A percentile compares a stretch with the other conserved stretches of the same genome.
phyloP scores from a whole-genome alignment of 2,329 filamentous ascomycete species.

The Stemphylium lycopersici region DNA sequence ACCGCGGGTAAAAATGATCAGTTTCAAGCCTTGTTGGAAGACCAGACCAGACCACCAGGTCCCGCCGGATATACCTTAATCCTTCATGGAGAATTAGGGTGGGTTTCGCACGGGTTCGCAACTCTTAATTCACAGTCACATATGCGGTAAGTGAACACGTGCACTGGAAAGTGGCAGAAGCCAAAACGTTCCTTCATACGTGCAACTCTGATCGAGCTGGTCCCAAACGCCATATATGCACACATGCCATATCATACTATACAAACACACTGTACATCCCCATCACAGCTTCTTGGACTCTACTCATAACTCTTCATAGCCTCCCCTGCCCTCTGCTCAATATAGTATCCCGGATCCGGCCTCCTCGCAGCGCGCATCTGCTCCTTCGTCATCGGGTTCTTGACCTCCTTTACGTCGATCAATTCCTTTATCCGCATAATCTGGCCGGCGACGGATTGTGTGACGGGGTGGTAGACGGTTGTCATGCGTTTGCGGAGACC shows the following conservation, averaged over 20 bases:
- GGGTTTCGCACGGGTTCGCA: too few species aligned
- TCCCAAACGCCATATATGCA: not conserved
- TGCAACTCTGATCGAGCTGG: not conserved
- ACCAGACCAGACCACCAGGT: too few species aligned
- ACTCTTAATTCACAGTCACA: too few species aligned
- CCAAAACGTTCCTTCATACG: too few species aligned
- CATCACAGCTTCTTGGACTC: not conserved
- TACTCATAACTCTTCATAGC: constrained; percentile 26
- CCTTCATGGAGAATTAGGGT: too few species aligned
- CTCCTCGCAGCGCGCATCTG: constrained; percentile 74
- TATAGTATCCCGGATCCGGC: constrained; percentile 79
- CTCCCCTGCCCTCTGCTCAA: constrained; percentile 63
- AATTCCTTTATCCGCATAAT: constrained; percentile 95
- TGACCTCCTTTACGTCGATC: constrained; percentile 81
- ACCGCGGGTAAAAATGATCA: too few species aligned
- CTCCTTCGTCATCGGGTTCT: constrained; percentile 64
- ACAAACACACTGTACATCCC: not conserved
- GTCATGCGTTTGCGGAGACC: constrained; percentile 83
- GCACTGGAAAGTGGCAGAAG: too few species aligned
- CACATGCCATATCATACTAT: not conserved
- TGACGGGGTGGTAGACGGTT: constrained; percentile 88
- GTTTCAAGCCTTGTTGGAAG: too few species aligned
- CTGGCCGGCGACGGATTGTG: constrained; percentile 81
- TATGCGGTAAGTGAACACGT: too few species aligned
- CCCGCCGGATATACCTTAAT: too few species aligned